Conservation (phyloP, 2,329 filamentous ascomycete species). For the Botrytis aclada region DNA sequence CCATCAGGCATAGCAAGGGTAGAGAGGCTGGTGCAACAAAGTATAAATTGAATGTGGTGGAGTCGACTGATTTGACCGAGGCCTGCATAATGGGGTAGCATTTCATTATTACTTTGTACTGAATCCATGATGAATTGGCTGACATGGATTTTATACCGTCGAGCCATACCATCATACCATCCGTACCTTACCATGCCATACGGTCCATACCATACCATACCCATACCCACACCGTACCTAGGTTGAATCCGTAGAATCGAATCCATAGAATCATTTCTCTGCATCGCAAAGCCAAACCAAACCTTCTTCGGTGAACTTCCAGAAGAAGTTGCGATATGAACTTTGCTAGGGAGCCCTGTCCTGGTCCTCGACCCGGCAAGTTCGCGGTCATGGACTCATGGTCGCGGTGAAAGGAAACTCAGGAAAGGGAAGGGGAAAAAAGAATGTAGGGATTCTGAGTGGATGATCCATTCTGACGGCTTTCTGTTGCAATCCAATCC, state of each 20-base stretch:
- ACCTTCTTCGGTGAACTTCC: slow-evolving; percentile 27
- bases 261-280: slow-evolving; percentile 5
- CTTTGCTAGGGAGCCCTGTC: slow-evolving; percentile 8
- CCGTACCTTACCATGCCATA: too few species aligned
- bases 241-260: neutral
- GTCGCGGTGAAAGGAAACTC: slow-evolving; percentile 14
- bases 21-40: neutral
- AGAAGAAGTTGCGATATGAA: slow-evolving; percentile 24
- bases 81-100: slow-evolving; percentile 6
- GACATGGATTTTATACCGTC: neutral
- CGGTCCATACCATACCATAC: too few species aligned
- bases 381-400: slow-evolving; percentile 2
- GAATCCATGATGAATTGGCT: neutral
- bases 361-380: neutral
- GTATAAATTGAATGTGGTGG: neutral
- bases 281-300: neutral
- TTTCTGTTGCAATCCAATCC: neutral
- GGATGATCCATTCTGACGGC: slow-evolving; percentile 8
- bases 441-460: slow-evolving; percentile 9
- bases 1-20: neutral
- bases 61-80: slow-evolving; percentile 7
- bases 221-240: neutral
- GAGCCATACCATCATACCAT: neutral
- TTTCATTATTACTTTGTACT: slow-evolving; percentile 7
- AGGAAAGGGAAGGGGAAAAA: neutral